Evolutionary conservation across 2,329 filamentous ascomycete genomes (phyloP), one percentile per base, ranked within the genome.

Genomic region (Neofusicoccum parvum): DNA sequence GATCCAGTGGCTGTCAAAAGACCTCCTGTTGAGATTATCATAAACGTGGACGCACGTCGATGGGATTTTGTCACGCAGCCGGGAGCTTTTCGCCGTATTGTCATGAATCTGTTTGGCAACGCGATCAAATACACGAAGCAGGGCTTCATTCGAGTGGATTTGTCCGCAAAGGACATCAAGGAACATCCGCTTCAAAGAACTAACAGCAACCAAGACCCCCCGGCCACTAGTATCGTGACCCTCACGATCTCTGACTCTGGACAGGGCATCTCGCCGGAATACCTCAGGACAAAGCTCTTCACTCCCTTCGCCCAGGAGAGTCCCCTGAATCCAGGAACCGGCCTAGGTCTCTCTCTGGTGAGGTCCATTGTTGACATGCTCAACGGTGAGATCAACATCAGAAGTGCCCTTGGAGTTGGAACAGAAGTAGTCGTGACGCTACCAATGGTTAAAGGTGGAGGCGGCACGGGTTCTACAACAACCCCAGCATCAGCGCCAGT

Each of bases 301-400:
- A 86, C 83, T 0, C 86, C 88, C 0, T 91, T 91, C 67, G 76
- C 81, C 0, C 89, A 92, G 67, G 89, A 91, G 70, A 83, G 90
- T 54, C 75, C 80, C 0, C 73, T 91, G 1, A 80, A 84, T 0
- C 82, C 85, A 0, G 89, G 89, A 0, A 86, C 86, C 0, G 89
- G 89, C 0, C 78, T 92, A 0, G 89, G 90, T 0, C 75, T 92
- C 36, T 88, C 86, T 46, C 85, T 92, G 9, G 88, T 91, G 74
- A 81, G 72, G 68, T 75, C 67, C 14, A 85, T 91, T 6, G 83
- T 90, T 15, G 82, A 85, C 53, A 83, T 86, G 32, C 76, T 91
- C 0, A 82, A 83, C 34, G 88, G 88, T 0, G 81, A 79, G 6
- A 86, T 91, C 49, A 81, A 85, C 9, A 81, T 90, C 39, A 80